Evolutionary conservation across 495 filamentous ascomycete species (phyloP).

Genomic region (Xeromyces bisporus): DNA sequence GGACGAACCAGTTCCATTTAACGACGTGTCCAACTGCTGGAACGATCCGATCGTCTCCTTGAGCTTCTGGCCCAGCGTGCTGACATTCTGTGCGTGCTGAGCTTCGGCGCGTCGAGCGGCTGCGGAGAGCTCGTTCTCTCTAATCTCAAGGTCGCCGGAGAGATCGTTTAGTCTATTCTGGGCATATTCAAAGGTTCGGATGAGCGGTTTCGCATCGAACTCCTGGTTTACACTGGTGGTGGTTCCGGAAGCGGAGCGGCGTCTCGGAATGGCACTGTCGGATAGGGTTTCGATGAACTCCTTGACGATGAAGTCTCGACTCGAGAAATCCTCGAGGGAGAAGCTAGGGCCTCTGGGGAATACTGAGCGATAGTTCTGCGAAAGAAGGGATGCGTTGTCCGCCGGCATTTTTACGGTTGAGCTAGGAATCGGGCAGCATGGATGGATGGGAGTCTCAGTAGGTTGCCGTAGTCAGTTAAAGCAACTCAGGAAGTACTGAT

Average conservation of each 20-base stretch:
- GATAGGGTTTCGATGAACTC: slow-evolving; percentile 93
- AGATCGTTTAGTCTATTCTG: slow-evolving; percentile 61
- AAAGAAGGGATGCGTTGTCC: slow-evolving; percentile 24
- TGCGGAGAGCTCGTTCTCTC: slow-evolving; percentile 77
- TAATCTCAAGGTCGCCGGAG: slow-evolving; percentile 67
- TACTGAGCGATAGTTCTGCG: slow-evolving; percentile 35
- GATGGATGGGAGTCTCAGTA: slow-evolving; percentile 3
- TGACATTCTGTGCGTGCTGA: slow-evolving; percentile 79
- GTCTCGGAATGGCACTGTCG: slow-evolving; percentile 62
- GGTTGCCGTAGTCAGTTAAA: not conserved
- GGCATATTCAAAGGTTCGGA: slow-evolving; percentile 85
- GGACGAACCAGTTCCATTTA: slow-evolving; percentile 35
- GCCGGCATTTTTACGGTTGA: slow-evolving; percentile 15
- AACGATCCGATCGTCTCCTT: slow-evolving; percentile 83
- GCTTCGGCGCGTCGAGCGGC: slow-evolving; percentile 81
- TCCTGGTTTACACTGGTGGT: slow-evolving; percentile 43
- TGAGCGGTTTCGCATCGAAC: slow-evolving; percentile 95
- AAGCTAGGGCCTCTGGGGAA: slow-evolving; percentile 69
- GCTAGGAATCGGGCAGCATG: not conserved
- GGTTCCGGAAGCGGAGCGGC: slow-evolving; percentile 39
- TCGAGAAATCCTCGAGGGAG: slow-evolving; percentile 73
- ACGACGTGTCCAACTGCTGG: slow-evolving; percentile 66
- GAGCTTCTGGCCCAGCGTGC: slow-evolving; percentile 67
- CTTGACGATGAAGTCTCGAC: slow-evolving; percentile 83
- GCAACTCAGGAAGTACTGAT: not conserved